phyloP scores from a whole-genome alignment of 768 basidiomycete species.

The Trametes cubensis region DNA sequence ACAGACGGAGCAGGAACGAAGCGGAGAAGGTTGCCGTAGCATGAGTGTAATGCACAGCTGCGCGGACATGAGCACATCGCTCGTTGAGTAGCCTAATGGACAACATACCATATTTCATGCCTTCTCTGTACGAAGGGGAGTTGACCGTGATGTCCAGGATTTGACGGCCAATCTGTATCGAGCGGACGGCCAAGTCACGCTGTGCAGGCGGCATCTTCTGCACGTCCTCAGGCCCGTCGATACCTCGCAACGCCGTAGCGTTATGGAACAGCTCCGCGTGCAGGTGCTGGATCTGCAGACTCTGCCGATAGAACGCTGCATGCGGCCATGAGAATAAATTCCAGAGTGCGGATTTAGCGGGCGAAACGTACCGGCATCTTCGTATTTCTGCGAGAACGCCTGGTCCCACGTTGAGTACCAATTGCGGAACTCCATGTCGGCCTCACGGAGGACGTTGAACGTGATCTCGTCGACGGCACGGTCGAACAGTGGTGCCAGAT shows the following conservation, averaged over 20 bases:
- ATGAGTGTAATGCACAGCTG: slow-evolving; percentile 90
- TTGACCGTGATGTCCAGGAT: slow-evolving; percentile 86
- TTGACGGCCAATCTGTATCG: slow-evolving; percentile 80
- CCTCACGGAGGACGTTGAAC: slow-evolving; percentile 68
- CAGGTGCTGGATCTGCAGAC: slow-evolving; percentile 83
- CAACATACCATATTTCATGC: slow-evolving; percentile 83
- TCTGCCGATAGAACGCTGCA: slow-evolving; percentile 84
- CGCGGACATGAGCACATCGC: not conserved
- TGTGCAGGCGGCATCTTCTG: slow-evolving; percentile 81
- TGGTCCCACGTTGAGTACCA: slow-evolving; percentile 87
- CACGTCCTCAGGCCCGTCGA: slow-evolving; percentile 85
- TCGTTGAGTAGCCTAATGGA: not conserved
- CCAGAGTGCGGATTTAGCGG: slow-evolving; percentile 2
- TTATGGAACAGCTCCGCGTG: slow-evolving; percentile 87
- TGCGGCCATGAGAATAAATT: slow-evolving; percentile 8
- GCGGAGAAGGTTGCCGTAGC: slow-evolving; percentile 94
- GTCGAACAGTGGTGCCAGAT: slow-evolving; percentile 73
- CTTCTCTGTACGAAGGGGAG: slow-evolving; percentile 82
- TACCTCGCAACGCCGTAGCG: slow-evolving; percentile 79
- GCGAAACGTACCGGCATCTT: slow-evolving; percentile 65
- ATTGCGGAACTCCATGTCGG: slow-evolving; percentile 73
- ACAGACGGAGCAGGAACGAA: slow-evolving; percentile 83
- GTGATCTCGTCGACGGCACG: slow-evolving; percentile 74
- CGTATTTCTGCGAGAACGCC: slow-evolving; percentile 79
- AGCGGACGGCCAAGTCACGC: slow-evolving; percentile 75